These are phyloP conservation scores for Mycena alexandri DNA, from an alignment of 768 basidiomycete species.

Conservation along the genomic window DNA sequence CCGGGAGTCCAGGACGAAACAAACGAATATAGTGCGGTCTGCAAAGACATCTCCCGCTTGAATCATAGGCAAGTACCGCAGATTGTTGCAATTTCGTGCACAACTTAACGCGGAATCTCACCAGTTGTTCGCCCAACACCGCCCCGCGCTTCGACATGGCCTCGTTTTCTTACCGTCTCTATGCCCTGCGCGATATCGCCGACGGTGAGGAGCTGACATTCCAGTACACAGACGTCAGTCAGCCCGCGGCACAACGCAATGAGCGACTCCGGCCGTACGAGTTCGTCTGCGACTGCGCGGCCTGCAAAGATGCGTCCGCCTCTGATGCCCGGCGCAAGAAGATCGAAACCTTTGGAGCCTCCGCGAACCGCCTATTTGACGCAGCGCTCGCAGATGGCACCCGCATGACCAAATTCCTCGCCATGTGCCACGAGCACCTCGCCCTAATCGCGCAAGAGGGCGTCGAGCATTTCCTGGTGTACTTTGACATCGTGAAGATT, in stretches of 20 bases:
- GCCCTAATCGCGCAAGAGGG: conserved; percentile 28
- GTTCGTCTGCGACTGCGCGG: conserved; percentile 49
- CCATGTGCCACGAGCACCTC: conserved; percentile 19
- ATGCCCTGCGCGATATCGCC: conserved; percentile 46
- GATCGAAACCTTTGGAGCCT: not conserved
- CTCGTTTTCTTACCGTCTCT: conserved; percentile 46
- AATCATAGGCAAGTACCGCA: conserved; percentile 50
- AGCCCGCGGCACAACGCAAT: conserved; percentile 42
- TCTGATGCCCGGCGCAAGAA: conserved; percentile 30
- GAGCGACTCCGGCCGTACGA: conserved; percentile 45
- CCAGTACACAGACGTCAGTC: conserved; percentile 41
- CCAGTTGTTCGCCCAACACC: conserved; percentile 41
- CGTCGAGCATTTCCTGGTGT: conserved; percentile 9
- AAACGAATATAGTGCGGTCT: conserved; percentile 43
- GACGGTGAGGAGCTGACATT: conserved; percentile 50
- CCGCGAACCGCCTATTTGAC: not conserved
- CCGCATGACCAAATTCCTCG: conserved; percentile 20
- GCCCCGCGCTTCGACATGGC: conserved; percentile 39
- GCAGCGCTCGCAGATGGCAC: conserved; percentile 14
- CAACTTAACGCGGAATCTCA: not conserved
- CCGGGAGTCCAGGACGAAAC: conserved; percentile 24
- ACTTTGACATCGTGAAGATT: conserved; percentile 8
- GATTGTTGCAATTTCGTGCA: not conserved
- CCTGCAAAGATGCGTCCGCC: conserved; percentile 42
- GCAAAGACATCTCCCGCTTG: conserved; percentile 48